phyloP scores from a whole-genome alignment of 345 rosid species.

The Jatropha curcas region DNA sequence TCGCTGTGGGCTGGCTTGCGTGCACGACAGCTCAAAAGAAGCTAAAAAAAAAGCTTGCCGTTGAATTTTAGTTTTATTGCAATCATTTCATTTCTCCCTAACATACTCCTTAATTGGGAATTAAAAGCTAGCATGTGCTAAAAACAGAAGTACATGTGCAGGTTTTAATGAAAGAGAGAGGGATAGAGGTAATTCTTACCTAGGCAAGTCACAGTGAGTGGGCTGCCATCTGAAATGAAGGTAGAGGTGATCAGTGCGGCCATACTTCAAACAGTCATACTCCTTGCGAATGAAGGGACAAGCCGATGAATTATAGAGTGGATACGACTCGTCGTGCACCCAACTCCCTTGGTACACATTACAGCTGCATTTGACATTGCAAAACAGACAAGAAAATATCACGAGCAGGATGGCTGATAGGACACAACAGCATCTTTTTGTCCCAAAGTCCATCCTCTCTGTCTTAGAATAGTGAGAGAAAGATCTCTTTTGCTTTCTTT shows the following conservation, averaged over 20 bases:
- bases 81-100: no score
- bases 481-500: no score
- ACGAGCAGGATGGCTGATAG: background rate
- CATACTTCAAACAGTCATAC: slow-evolving; percentile 74
- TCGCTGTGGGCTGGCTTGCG: background rate
- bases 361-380: no score
- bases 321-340: slow-evolving; percentile 65
- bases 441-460: slow-evolving; percentile 18
- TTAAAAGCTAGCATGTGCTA: no score
- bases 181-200: slow-evolving; percentile 34
- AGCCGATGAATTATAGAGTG: slow-evolving; percentile 59
- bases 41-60: background rate
- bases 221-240: slow-evolving; percentile 88
- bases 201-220: slow-evolving; percentile 51
- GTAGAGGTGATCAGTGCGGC: slow-evolving; percentile 74
- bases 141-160: no score
- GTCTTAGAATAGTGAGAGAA: background rate
- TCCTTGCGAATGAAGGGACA: slow-evolving; percentile 81
- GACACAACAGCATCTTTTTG: background rate
- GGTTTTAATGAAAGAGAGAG: background rate
- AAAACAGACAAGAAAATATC: slow-evolving; percentile 5
- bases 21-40: slow-evolving; percentile 15
- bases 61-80: no score
- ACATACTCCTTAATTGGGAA: no score
- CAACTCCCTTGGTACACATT: slow-evolving; percentile 71